Conservation (phyloP, 345 rosid genomes). For the Sonneratia caseolaris region DNA sequence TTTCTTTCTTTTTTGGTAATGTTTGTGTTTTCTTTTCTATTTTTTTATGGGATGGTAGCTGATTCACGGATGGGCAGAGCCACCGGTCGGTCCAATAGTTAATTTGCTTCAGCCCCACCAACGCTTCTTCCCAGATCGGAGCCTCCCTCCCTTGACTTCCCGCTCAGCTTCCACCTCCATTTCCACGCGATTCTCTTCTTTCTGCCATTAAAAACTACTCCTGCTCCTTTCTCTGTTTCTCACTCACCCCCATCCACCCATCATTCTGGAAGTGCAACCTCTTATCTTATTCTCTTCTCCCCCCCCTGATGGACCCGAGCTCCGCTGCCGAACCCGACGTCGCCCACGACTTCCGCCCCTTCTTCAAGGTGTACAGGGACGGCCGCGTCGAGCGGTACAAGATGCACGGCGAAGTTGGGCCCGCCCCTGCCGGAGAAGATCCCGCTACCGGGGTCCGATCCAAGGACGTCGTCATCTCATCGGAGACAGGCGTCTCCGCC, state of each 20-base stretch:
- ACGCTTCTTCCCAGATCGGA: not conserved
- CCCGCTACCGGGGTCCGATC: conserved; percentile 21
- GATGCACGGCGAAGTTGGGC: not conserved
- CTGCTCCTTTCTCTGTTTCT: not conserved
- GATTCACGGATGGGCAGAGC: not conserved
- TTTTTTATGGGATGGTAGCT: not conserved
- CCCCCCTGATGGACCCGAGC: not conserved
- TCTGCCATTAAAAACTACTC: not conserved
- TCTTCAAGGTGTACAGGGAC: conserved; percentile 32
- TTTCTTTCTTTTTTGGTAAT: too few species aligned
- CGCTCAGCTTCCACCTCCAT: not conserved
- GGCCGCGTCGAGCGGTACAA: conserved; percentile 24
- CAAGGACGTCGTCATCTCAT: conserved; percentile 23
- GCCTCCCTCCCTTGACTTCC: not conserved
- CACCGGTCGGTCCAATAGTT: not conserved
- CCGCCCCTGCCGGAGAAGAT: conserved; percentile 12
- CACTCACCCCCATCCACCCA: not conserved
- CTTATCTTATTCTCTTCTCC: not conserved
- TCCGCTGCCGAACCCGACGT: conserved; percentile 8
- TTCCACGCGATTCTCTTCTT: not conserved
- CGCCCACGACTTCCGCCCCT: conserved; percentile 25
- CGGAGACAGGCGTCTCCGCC: conserved; percentile 18
- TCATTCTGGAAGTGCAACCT: not conserved
- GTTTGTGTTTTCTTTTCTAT: too few species aligned
- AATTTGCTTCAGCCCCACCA: not conserved